Evolutionary conservation across 2,329 filamentous ascomycete genomes (phyloP).

Genomic region (Basipetospora chlamydospora): DNA sequence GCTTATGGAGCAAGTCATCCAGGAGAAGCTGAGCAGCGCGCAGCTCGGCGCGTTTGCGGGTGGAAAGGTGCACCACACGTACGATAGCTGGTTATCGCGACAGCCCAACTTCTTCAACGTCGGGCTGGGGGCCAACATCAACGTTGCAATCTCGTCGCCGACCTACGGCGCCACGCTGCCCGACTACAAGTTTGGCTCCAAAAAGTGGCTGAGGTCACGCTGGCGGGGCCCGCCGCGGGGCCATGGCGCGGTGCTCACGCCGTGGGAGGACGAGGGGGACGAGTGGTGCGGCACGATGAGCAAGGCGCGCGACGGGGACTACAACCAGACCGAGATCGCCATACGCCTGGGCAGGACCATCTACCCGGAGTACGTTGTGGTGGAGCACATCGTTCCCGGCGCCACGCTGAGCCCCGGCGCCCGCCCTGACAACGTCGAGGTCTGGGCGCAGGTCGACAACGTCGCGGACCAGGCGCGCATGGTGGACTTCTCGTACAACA

Average conservation of each 20-base stretch:
- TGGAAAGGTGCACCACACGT: slow-evolving; percentile 29
- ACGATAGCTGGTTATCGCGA: slow-evolving; percentile 28
- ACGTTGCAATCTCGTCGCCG: slow-evolving; percentile 44
- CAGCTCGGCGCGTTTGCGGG: slow-evolving; percentile 32
- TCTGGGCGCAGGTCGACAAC: slow-evolving; percentile 49
- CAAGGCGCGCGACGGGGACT: slow-evolving; percentile 22
- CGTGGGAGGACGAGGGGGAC: slow-evolving; percentile 69
- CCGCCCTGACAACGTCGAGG: slow-evolving; percentile 53
- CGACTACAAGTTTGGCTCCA: not conserved
- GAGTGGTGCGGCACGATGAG: slow-evolving; percentile 63
- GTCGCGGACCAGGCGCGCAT: slow-evolving; percentile 23
- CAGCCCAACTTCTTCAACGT: slow-evolving; percentile 61
- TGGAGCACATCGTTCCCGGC: slow-evolving; percentile 55
- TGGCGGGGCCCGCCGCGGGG: slow-evolving; percentile 13
- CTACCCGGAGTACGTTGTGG: slow-evolving; percentile 51
- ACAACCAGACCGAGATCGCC: slow-evolving; percentile 47
- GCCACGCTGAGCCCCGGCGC: slow-evolving; percentile 47
- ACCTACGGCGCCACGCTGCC: slow-evolving; percentile 25
- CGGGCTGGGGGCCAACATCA: slow-evolving; percentile 51
- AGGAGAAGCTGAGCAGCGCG: slow-evolving; percentile 26
- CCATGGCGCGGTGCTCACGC: slow-evolving; percentile 40
- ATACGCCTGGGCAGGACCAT: slow-evolving; percentile 45
- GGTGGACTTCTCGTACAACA: slow-evolving; percentile 25
- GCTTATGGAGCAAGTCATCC: slow-evolving; percentile 26
- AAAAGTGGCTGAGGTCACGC: slow-evolving; percentile 7